A percentile compares a stretch with the other conserved stretches of the same genome.
Evolutionary conservation across 495 filamentous ascomycete species (phyloP).

Genomic region (Pyronema omphalodes): DNA sequence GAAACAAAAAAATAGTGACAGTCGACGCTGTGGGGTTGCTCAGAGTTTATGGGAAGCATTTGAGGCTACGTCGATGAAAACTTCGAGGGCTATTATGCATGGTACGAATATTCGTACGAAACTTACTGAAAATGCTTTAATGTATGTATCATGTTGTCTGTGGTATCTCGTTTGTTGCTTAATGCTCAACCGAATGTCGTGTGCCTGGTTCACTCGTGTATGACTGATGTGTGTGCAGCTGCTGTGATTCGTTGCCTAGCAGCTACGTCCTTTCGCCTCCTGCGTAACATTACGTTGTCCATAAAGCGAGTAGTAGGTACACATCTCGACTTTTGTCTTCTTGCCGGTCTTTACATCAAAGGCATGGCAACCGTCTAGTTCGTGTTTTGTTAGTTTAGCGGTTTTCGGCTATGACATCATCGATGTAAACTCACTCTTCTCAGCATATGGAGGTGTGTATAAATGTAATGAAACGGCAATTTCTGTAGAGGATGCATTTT

Average conservation of each 20-base stretch:
- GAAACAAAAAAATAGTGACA: no score
- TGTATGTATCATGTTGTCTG: no score
- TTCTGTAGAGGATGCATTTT: slow-evolving; percentile 49
- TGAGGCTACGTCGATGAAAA: background rate
- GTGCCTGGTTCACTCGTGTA: no score
- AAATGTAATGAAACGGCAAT: slow-evolving; percentile 75
- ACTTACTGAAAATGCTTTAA: no score
- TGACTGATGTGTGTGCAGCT: no score
- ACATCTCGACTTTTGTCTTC: slow-evolving; percentile 47
- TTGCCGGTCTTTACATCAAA: slow-evolving; percentile 53
- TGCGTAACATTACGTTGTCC: slow-evolving; percentile 21
- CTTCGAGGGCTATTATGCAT: background rate
- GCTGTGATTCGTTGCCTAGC: background rate
- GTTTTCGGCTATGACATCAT: background rate
- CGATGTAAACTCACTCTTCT: slow-evolving; percentile 16
- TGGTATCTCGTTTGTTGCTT: no score
- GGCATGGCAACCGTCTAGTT: slow-evolving; percentile 35
- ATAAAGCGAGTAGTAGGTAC: slow-evolving; percentile 42
- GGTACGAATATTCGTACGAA: no score
- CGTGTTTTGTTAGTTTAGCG: background rate
- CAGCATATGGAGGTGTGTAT: slow-evolving; percentile 77
- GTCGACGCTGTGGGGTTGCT: background rate
- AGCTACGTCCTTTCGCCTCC: background rate
- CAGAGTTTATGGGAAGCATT: background rate
- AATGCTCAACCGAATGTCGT: no score